Evolutionary conservation across 2,329 filamentous ascomycete species (phyloP).

Genomic region (Arthroderma sp.): DNA sequence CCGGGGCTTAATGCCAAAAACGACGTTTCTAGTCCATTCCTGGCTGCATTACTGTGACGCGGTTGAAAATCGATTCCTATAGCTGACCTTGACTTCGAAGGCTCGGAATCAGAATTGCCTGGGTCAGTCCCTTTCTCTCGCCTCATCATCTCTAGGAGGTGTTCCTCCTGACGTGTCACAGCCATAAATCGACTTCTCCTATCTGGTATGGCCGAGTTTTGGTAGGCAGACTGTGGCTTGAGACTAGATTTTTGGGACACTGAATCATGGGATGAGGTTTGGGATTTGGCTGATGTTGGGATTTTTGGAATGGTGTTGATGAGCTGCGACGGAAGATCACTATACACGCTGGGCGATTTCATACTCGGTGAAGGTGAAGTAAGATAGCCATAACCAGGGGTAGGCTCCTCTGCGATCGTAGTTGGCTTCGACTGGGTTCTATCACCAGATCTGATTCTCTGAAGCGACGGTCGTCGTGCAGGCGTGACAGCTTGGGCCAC

Average conservation of each 20-base stretch:
- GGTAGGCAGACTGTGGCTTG: conserved; percentile 15
- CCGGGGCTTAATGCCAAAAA: conserved; percentile 28
- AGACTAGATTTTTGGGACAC: conserved; percentile 4
- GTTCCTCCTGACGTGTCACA: conserved; percentile 41
- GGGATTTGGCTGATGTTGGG: background rate
- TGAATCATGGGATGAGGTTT: conserved; percentile 13
- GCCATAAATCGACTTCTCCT: conserved; percentile 37
- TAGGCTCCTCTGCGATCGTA: background rate
- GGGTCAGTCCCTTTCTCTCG: conserved; percentile 35
- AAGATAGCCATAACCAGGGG: background rate
- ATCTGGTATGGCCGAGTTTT: conserved; percentile 12
- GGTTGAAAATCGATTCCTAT: conserved; percentile 8
- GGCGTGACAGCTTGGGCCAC: conserved; percentile 28
- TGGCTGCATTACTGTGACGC: conserved; percentile 16
- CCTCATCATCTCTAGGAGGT: conserved; percentile 38
- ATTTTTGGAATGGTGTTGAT: too few species aligned
- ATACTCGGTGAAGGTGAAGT: background rate
- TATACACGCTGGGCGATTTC: background rate
- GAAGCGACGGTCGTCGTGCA: conserved; percentile 16
- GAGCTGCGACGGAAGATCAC: too few species aligned
- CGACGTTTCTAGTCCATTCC: conserved; percentile 25
- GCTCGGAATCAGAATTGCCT: conserved; percentile 17
- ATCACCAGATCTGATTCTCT: conserved; percentile 17
- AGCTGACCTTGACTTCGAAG: conserved; percentile 2
- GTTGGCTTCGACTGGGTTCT: conserved; percentile 5